Evolutionary conservation across 768 basidiomycete species (phyloP).

Genomic region (Neoboletus brunneissimus): DNA sequence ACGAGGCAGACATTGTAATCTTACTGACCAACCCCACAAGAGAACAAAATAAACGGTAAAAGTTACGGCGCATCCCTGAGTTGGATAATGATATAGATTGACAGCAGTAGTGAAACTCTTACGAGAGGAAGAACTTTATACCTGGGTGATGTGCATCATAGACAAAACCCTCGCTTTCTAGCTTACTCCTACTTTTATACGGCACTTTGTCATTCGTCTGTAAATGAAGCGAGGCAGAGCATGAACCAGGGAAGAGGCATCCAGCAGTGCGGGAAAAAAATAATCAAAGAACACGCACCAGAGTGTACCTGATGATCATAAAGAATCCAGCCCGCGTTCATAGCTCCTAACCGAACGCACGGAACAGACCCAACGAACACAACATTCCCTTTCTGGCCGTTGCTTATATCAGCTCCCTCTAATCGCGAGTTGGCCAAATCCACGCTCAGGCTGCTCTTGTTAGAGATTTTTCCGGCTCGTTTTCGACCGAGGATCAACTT

Average conservation of each 20-base stretch:
- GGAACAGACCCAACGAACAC: not conserved
- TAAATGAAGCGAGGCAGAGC: not conserved
- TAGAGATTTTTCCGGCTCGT: not conserved
- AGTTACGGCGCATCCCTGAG: not conserved
- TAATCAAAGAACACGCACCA: not conserved
- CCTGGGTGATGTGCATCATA: not conserved
- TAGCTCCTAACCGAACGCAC: not conserved
- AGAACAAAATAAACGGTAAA: not conserved
- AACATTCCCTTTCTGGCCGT: conserved; percentile 1
- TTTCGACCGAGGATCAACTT: conserved; percentile 81
- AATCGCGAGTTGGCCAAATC: too few relatives aligned
- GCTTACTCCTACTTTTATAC: not conserved
- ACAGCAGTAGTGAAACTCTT: not conserved
- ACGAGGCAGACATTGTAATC: not conserved
- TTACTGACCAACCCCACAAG: not conserved
- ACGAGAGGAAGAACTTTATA: not conserved
- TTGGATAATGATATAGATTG: too few relatives aligned
- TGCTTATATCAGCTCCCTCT: conserved; percentile 18
- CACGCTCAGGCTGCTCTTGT: too few relatives aligned
- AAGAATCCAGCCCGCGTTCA: not conserved
- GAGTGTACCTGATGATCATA: not conserved
- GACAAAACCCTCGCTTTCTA: not conserved
- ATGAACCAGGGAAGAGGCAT: not conserved
- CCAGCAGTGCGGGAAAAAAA: not conserved
- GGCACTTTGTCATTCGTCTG: not conserved